Base-by-base conservation (phyloP, 2,329 filamentous ascomycete genomes). In the Dryadomyces quercivorus region DNA sequence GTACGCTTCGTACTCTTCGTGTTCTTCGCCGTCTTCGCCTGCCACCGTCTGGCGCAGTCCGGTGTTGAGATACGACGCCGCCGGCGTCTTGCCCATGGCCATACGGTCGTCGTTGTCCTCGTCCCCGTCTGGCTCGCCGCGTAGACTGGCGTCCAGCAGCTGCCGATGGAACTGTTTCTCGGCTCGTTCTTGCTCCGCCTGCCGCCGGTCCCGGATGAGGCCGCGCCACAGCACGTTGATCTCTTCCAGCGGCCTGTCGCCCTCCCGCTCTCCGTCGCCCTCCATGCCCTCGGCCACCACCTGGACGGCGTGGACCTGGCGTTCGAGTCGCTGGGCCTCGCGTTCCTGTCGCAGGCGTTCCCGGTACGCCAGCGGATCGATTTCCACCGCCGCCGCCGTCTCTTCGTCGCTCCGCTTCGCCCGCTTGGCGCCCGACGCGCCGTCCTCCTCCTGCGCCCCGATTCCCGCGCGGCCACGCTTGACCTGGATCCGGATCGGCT, bases 401-500 rank as follows among this genome's bases (percentile, higher is more conserved):
- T n/a, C 8, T 6, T 10, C n/a, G 71, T 51, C 48, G 22, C 13
- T 26, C 69, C 59, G 78, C 76, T 10, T 74, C 74, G 58, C 75
- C 74, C 36, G 9, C 36, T 43, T 42, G 10, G 36, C 12, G 9
- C 71, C 21, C 13, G 93, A 88, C 5, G 77, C 82, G 59, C 93
- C 89, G 62, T 92, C 70, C 40, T 20, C 8, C 5, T 9, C 51
- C 12, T 22, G 10, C 0, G 42, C 38, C 0, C 93, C 92, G 60
- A 97, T 89, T 1, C 92, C 93, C 16, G 82, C 84, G 2, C 86
- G 78, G 62, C 86, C 86, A 52, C 90, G 86, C 66, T 93, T 94
- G 64, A 94, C 70, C 56, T 77, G 75, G 50, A 95, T 74, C 38
- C 80, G 75, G 56, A 98, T 81, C 0, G 93, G 93, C 66, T 94